phyloP scores from a whole-genome alignment of 495 filamentous ascomycete species.

The Penicillium riverlandense region DNA sequence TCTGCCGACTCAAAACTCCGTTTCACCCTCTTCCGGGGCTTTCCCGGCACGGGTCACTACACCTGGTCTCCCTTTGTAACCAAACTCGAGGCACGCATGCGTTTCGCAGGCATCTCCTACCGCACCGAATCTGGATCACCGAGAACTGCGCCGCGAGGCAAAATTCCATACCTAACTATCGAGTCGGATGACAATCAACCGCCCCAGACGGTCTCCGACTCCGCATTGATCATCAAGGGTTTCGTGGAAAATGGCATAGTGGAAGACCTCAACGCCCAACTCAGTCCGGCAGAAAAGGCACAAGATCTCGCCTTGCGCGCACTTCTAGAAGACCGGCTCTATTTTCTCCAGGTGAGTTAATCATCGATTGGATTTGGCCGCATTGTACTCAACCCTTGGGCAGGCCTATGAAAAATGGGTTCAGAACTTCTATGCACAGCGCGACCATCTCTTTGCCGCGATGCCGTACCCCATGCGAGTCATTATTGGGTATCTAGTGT shows the following conservation, averaged over 20 bases:
- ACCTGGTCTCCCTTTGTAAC: slow-evolving; percentile 59
- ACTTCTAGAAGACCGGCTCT: slow-evolving; percentile 55
- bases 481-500: slow-evolving; percentile 45
- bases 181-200: slow-evolving; percentile 6
- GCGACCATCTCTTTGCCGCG: slow-evolving; percentile 38
- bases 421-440: slow-evolving; percentile 56
- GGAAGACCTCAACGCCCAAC: slow-evolving; percentile 37
- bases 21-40: slow-evolving; percentile 50
- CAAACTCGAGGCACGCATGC: slow-evolving; percentile 58
- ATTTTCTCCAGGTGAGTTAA: slow-evolving; percentile 41
- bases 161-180: slow-evolving; percentile 49
- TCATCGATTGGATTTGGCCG: neutral
- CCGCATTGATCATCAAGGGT: slow-evolving; percentile 43
- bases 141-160: slow-evolving; percentile 42
- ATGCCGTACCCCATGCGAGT: slow-evolving; percentile 46
- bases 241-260: slow-evolving; percentile 34
- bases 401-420: slow-evolving; percentile 39
- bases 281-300: slow-evolving; percentile 29
- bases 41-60: slow-evolving; percentile 28
- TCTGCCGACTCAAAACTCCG: too few species aligned
- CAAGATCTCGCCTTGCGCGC: slow-evolving; percentile 46
- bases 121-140: slow-evolving; percentile 32
- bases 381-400: neutral
- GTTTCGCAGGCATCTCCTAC: slow-evolving; percentile 46
- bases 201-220: slow-evolving; percentile 31